Percentiles rank a stretch among this genome's conserved stretches.
phyloP scores from a whole-genome alignment of 2,329 filamentous ascomycete genomes.

The Madurella mycetomatis region DNA sequence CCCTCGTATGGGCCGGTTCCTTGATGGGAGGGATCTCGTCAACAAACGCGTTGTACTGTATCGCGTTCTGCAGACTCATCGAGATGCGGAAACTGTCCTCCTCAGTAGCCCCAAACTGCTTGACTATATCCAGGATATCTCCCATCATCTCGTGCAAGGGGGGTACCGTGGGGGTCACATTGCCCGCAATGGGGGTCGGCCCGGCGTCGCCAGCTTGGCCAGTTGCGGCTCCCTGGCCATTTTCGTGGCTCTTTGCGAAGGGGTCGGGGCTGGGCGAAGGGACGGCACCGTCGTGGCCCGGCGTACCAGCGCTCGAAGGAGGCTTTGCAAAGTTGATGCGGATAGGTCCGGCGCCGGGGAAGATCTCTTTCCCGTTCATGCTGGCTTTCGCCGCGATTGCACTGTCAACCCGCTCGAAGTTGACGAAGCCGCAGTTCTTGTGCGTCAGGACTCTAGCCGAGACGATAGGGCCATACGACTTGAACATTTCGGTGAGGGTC shows the following conservation, averaged over 20 bases:
- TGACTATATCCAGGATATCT: constrained; percentile 81
- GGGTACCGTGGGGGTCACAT: constrained; percentile 60
- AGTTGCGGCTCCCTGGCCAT: constrained; percentile 29
- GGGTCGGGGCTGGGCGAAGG: constrained; percentile 90
- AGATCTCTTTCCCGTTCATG: constrained; percentile 96
- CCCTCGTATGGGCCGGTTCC: constrained; percentile 81
- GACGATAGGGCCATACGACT: constrained; percentile 83
- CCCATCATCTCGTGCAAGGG: constrained; percentile 71
- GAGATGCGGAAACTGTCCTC: constrained; percentile 73
- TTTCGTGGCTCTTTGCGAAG: constrained; percentile 56
- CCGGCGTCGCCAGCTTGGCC: constrained; percentile 30
- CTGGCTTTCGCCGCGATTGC: constrained; percentile 82
- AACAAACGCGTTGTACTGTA: constrained; percentile 66
- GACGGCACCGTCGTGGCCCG: constrained; percentile 81
- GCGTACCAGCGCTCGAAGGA: constrained; percentile 82
- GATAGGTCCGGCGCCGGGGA: constrained; percentile 90
- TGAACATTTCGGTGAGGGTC: constrained; percentile 91
- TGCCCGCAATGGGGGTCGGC: constrained; percentile 34
- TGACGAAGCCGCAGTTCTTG: constrained; percentile 99
- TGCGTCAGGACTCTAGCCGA: constrained; percentile 92
- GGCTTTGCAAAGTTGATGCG: constrained; percentile 97
- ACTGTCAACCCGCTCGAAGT: constrained; percentile 88
- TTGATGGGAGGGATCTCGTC: constrained; percentile 85
- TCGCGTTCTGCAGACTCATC: constrained; percentile 68
- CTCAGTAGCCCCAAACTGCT: constrained; percentile 78